Evolutionary conservation across 805 yeast species (phyloP), one percentile per base, ranked within the genome.

Genomic region (Wickerhamiella hasegawae): DNA sequence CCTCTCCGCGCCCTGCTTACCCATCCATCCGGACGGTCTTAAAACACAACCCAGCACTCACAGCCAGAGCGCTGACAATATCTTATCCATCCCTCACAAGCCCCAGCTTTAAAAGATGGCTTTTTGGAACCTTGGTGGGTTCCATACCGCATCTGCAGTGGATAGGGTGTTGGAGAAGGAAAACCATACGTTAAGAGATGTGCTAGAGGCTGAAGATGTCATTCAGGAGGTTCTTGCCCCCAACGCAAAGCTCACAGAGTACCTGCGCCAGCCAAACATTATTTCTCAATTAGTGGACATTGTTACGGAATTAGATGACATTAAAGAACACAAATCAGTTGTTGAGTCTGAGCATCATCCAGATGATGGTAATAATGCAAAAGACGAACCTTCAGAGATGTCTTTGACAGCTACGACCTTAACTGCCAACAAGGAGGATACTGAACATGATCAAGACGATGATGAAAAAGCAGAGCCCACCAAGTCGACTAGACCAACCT

Each of bases 181-280:
- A 4, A 63, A 66, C 38, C 62, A 58, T 42, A 52, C 58, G 14
- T 47, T 57, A 22, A 42, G 46, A 21, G 77, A 76, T 32, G 55
- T 82, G 31, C 59, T 82, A 41, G 84, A 78, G 50, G 87, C 80
- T 45, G 77, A 72, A 31, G 85, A 77, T 39, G 55, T 82, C 20
- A 61, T 79, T 19, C 79, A 79, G 39, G 90, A 81, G 51, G 59
- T 82, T 25, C 58, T 76, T 42, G 70, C 77, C 17, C 74, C 83
- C 15, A 79, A 79, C 53, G 66, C 76, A 31, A 76, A 78, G 50
- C 65, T 90, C 33, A 64, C 85, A 27, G 90, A 83, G 47, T 76
- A 76, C 47, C 62, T 90, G 37, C 67, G 87, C 42, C 81, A 80
- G 49, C 84, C 90, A 12, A 79, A 74, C 35, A 71, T 82, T 12